phyloP scores from a whole-genome alignment of 2,329 filamentous ascomycete species.

The Colletotrichum liaoningense region DNA sequence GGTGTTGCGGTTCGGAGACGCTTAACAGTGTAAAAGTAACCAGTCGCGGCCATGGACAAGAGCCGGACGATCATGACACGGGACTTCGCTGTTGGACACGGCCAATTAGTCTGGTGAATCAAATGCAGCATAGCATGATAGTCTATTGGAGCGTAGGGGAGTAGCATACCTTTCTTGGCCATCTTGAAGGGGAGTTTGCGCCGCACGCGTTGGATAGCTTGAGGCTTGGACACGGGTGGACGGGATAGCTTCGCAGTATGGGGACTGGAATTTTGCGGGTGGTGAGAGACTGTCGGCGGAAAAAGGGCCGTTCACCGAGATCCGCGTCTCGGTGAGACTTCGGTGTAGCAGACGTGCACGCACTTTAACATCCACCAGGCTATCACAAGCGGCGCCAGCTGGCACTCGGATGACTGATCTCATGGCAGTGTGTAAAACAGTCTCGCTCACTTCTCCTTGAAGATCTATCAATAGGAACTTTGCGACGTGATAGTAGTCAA shows the following conservation, averaged over 20 bases:
- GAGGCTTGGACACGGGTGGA: constrained; percentile 32
- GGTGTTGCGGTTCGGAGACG: constrained; percentile 84
- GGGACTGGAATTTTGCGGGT: constrained; percentile 29
- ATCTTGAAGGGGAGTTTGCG: constrained; percentile 24
- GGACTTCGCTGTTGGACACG: constrained; percentile 84
- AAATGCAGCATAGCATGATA: too few relatives aligned
- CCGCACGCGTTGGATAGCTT: constrained; percentile 19
- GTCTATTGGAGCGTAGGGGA: too few relatives aligned
- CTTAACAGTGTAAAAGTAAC: constrained; percentile 93
- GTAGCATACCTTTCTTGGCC: constrained; percentile 37
- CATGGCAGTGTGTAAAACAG: not conserved
- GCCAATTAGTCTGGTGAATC: too few relatives aligned
- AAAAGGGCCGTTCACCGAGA: constrained; percentile 34
- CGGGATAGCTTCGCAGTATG: not conserved
- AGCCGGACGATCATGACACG: constrained; percentile 94
- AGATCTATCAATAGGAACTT: not conserved
- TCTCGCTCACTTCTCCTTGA: not conserved
- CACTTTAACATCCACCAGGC: not conserved
- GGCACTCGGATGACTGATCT: not conserved
- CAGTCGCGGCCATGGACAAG: constrained; percentile 98
- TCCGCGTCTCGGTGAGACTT: constrained; percentile 2
- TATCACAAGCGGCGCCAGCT: not conserved
- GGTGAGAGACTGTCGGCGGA: constrained; percentile 17
- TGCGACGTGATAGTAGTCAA: constrained; percentile 9
- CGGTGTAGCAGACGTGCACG: not conserved